Evolutionary conservation across 2,329 filamentous ascomycete genomes (phyloP).

Genomic region (Pyrenophora seminiperda): DNA sequence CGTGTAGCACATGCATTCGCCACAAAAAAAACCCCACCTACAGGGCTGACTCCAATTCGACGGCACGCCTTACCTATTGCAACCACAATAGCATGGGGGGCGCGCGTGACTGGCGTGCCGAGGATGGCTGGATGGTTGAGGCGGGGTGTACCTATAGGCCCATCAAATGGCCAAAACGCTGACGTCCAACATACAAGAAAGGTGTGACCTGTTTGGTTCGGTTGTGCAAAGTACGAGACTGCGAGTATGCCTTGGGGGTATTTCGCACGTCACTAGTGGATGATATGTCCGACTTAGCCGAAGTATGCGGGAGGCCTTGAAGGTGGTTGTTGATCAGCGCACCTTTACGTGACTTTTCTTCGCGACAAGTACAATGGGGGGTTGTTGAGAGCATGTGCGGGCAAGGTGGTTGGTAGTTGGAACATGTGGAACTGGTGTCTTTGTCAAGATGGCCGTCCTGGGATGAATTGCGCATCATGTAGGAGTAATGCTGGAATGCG

Average conservation of each 20-base stretch:
- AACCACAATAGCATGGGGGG: no score
- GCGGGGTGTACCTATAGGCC: background rate
- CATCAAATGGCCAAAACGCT: slow-evolving; percentile 14
- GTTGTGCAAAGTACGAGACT: background rate
- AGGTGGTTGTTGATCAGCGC: slow-evolving; percentile 7
- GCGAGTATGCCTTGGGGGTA: slow-evolving; percentile 22
- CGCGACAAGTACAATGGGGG: background rate
- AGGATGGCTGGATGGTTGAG: slow-evolving; percentile 7
- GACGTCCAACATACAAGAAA: slow-evolving; percentile 16
- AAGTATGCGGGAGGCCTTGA: slow-evolving; percentile 26
- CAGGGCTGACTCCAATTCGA: slow-evolving; percentile 10
- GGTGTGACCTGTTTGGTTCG: slow-evolving; percentile 14
- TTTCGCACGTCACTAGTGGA: slow-evolving; percentile 29
- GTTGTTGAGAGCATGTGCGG: background rate
- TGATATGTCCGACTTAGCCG: slow-evolving; percentile 29
- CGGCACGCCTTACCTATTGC: background rate
- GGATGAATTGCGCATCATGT: background rate
- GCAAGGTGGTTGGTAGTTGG: background rate
- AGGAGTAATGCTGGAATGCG: slow-evolving; percentile 2
- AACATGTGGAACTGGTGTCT: background rate
- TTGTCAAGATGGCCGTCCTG: background rate
- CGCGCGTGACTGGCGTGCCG: slow-evolving; percentile 16
- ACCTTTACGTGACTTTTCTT: slow-evolving; percentile 8
- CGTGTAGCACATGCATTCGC: slow-evolving; percentile 4
- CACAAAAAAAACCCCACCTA: slow-evolving; percentile 6